Evolutionary conservation across 805 yeast genomes (phyloP).

Genomic region (Scheffersomyces coipomensis): DNA sequence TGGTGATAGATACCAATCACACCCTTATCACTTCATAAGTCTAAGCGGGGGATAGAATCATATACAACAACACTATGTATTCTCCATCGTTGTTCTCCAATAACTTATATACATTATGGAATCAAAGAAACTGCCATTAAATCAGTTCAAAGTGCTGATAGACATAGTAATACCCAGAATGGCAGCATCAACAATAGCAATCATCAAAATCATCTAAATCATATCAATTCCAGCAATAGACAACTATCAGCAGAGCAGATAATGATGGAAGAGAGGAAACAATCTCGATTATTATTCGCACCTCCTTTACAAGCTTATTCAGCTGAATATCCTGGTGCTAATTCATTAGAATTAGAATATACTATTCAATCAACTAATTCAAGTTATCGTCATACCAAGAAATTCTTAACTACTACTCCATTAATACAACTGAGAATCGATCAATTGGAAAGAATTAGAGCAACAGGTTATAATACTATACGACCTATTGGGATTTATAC

Average conservation of each 20-base stretch:
- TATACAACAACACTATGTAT: slow-evolving; percentile 32
- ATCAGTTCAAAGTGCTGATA: not conserved
- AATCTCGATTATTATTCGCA: slow-evolving; percentile 29
- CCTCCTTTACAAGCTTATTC: slow-evolving; percentile 59
- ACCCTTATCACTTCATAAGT: too few relatives aligned
- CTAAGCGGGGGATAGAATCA: too few relatives aligned
- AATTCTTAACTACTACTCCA: slow-evolving; percentile 12
- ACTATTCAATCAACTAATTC: slow-evolving; percentile 10
- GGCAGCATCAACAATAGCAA: slow-evolving; percentile 1
- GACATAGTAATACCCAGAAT: not conserved
- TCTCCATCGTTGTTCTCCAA: slow-evolving; percentile 46
- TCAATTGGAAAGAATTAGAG: slow-evolving; percentile 24
- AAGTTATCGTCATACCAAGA: not conserved
- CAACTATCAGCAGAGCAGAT: not conserved
- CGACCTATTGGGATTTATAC: slow-evolving; percentile 39
- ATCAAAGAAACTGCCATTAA: slow-evolving; percentile 1
- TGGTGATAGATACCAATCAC: too few relatives aligned
- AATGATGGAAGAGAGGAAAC: slow-evolving; percentile 2
- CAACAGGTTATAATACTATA: slow-evolving; percentile 32
- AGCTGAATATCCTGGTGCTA: slow-evolving; percentile 38
- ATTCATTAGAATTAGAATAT: slow-evolving; percentile 15
- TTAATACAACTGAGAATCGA: slow-evolving; percentile 19
- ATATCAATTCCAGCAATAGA: not conserved
- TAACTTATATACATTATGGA: slow-evolving; percentile 48
- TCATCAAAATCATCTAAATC: too few relatives aligned